These are phyloP conservation scores for Teunomyces funiuensis DNA, from an alignment of 805 yeast species.

Conservation along the genomic window DNA sequence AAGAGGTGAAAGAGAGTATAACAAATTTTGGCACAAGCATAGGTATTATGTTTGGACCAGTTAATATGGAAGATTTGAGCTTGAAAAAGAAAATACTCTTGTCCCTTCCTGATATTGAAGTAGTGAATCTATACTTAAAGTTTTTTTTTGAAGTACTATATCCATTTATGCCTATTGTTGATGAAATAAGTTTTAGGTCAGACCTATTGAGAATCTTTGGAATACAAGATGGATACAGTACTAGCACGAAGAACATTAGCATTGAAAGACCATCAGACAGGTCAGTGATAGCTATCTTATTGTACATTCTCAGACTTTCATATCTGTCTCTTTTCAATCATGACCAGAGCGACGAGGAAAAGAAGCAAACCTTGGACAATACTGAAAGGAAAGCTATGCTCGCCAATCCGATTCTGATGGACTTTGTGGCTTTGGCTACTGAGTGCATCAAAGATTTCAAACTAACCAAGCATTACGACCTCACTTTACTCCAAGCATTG, in stretches of 20 bases:
- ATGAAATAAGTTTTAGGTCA: constrained; percentile 1
- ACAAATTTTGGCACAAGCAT: constrained; percentile 11
- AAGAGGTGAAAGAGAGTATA: constrained; percentile 1
- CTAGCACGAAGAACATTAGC: neutral
- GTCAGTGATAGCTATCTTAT: constrained; percentile 13
- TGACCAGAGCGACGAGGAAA: constrained; percentile 11
- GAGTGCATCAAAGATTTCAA: constrained; percentile 13
- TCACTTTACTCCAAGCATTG: constrained; percentile 19
- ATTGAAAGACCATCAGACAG: constrained; percentile 12
- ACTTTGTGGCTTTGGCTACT: constrained; percentile 15
- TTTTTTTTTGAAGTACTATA: neutral
- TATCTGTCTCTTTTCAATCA: constrained; percentile 17
- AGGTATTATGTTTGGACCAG: constrained; percentile 9
- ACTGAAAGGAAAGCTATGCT: constrained; percentile 1
- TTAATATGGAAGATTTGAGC: neutral
- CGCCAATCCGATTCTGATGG: constrained; percentile 16
- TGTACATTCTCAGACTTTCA: constrained; percentile 17
- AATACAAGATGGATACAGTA: neutral
- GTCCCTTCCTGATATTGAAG: neutral
- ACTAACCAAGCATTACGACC: constrained; percentile 9
- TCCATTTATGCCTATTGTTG: neutral
- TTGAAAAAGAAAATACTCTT: neutral
- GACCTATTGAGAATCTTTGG: constrained; percentile 4
- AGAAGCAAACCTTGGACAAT: neutral
- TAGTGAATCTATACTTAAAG: neutral